Conservation (phyloP, 805 yeast species). For the Debaryomyces tyrocola region DNA sequence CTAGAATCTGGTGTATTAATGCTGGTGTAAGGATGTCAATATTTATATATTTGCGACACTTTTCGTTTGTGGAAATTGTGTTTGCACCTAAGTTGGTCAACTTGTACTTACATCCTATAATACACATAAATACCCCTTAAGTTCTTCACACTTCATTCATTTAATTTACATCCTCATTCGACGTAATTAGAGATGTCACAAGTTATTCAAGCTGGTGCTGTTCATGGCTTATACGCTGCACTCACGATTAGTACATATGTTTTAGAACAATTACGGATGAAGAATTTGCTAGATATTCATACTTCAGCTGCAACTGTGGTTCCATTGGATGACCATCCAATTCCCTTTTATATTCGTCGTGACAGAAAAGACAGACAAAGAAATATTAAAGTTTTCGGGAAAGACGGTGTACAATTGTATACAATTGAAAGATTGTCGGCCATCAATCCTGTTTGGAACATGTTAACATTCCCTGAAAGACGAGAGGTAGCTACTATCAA, state of each 20-base stretch:
- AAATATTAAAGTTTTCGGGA: conserved; percentile 47
- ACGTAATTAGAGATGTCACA: conserved; percentile 15
- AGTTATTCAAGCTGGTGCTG: conserved; percentile 49
- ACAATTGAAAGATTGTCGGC: conserved; percentile 53
- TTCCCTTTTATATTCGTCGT: conserved; percentile 48
- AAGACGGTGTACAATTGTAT: conserved; percentile 40
- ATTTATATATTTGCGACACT: background rate
- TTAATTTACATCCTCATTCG: background rate
- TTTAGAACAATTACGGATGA: conserved; percentile 42
- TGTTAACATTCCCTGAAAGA: conserved; percentile 45
- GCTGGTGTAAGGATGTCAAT: too few species aligned
- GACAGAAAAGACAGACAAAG: conserved; percentile 47
- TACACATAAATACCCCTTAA: too few species aligned
- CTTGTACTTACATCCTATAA: background rate
- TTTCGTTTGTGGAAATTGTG: background rate
- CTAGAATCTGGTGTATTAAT: background rate
- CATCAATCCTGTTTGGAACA: conserved; percentile 52
- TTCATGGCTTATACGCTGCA: conserved; percentile 40
- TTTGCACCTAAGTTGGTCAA: background rate
- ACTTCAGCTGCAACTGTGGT: conserved; percentile 39
- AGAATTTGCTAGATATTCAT: conserved; percentile 38
- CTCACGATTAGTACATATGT: conserved; percentile 42
- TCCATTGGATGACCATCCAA: conserved; percentile 41
- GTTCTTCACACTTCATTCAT: too few species aligned
- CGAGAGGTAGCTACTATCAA: conserved; percentile 51